Evolutionary conservation across 108 stramenopile genomes (phyloP).

Genomic region (Fistulifera pelliculosa): DNA sequence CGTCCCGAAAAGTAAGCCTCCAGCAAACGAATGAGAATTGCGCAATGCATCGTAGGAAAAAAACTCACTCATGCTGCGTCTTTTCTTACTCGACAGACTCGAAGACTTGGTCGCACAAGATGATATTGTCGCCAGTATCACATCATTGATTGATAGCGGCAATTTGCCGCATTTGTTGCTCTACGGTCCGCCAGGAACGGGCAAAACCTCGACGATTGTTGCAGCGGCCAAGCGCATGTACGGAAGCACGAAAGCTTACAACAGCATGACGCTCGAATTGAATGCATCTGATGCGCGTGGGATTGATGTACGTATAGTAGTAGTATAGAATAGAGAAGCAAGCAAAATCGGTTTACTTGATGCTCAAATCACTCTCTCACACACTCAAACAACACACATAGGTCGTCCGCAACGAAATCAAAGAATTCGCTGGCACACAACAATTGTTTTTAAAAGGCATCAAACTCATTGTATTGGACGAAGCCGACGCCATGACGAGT

Average conservation of each 20-base stretch:
- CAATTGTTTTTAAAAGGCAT: constrained; percentile 79
- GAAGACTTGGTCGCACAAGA: constrained; percentile 93
- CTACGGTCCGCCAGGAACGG: constrained; percentile 88
- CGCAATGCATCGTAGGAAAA: background rate
- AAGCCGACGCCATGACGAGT: constrained; percentile 90
- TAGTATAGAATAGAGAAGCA: background rate
- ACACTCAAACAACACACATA: background rate
- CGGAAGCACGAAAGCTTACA: constrained; percentile 52
- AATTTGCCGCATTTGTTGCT: constrained; percentile 87
- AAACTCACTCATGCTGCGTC: constrained; percentile 2
- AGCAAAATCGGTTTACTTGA: background rate
- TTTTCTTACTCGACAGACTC: constrained; percentile 27
- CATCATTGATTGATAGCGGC: constrained; percentile 80
- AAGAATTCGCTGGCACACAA: constrained; percentile 90
- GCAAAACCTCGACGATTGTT: constrained; percentile 90
- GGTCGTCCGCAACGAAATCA: constrained; percentile 92
- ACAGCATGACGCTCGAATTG: constrained; percentile 86
- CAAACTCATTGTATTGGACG: constrained; percentile 90
- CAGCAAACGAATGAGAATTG: background rate
- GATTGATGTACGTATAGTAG: constrained; percentile 44
- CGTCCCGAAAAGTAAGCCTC: constrained; percentile 58
- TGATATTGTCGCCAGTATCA: constrained; percentile 77
- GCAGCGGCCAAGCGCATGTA: constrained; percentile 94
- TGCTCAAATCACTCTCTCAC: background rate
- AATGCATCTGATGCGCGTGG: constrained; percentile 82